A percentile compares a stretch with the other conserved stretches of the same genome.
phyloP scores from a whole-genome alignment of 75 land plant genomes.

The Pinus albicaulis region DNA sequence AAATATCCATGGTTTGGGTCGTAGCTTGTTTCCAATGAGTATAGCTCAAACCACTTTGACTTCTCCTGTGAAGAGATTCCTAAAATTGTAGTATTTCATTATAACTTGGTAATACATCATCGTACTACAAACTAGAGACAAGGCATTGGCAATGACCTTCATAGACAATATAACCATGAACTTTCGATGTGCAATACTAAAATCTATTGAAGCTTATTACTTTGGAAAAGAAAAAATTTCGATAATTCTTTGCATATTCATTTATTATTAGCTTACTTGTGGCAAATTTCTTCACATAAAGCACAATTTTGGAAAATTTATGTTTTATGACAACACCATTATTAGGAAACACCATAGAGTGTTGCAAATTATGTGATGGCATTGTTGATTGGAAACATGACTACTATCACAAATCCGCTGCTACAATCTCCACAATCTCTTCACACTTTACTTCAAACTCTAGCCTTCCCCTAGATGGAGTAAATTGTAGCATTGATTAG shows the following conservation, averaged over 20 bases:
- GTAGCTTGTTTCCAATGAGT: conserved; percentile 25
- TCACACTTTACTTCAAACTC: conserved; percentile 28
- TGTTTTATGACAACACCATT: background rate
- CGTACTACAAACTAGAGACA: background rate
- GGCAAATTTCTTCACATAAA: conserved; percentile 33
- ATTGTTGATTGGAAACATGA: background rate
- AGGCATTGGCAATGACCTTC: background rate
- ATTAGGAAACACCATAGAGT: too few relatives aligned
- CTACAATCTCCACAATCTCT: conserved; percentile 20
- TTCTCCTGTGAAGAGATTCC: conserved; percentile 31
- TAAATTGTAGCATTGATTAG: conserved; percentile 44
- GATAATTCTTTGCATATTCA: background rate
- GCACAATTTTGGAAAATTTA: conserved; percentile 20
- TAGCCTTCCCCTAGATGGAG: conserved; percentile 32
- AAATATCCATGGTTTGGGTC: conserved; percentile 21
- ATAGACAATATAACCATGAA: background rate
- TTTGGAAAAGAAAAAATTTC: background rate
- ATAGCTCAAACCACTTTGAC: conserved; percentile 30
- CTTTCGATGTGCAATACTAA: background rate
- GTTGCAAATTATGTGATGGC: background rate
- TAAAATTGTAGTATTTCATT: background rate
- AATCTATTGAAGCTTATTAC: background rate
- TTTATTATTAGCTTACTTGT: conserved; percentile 16
- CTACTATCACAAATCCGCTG: too few relatives aligned
- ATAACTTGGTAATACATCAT: background rate